Evolutionary conservation across 2,329 filamentous ascomycete species (phyloP).

Genomic region (Fusarium xyrophilum): DNA sequence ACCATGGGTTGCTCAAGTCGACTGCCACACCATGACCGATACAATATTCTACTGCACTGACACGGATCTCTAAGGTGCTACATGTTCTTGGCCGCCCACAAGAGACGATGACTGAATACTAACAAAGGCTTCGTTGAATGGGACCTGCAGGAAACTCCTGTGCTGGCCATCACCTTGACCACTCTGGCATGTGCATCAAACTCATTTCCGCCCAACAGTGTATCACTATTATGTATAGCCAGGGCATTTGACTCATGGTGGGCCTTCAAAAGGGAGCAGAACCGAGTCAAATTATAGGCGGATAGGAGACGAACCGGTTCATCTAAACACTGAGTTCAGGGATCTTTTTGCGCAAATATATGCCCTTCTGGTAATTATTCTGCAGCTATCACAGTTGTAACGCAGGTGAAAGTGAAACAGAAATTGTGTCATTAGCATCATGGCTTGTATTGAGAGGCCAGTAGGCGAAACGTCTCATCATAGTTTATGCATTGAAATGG

Average conservation of each 20-base stretch:
- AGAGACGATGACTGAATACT: neutral
- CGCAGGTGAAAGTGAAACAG: neutral
- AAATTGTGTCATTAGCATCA: neutral
- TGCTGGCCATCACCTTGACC: neutral
- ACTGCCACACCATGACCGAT: neutral
- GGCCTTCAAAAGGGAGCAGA: neutral
- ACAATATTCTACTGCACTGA: neutral
- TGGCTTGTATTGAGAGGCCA: neutral
- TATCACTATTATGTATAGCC: neutral
- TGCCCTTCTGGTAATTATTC: neutral
- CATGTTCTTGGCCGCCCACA: neutral
- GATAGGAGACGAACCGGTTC: neutral
- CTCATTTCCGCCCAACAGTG: neutral
- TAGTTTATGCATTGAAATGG: neutral
- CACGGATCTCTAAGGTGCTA: neutral
- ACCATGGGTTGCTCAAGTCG: neutral
- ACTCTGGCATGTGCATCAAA: neutral
- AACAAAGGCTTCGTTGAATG: neutral
- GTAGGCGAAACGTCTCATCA: neutral
- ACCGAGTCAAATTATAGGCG: neutral
- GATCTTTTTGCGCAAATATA: neutral
- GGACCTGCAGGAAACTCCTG: neutral
- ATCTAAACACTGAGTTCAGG: neutral
- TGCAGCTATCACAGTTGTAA: neutral
- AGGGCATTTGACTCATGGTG: neutral